These are phyloP conservation scores for Emericellopsis terricola DNA, from an alignment of 495 filamentous ascomycete species.

Conservation along the genomic window DNA sequence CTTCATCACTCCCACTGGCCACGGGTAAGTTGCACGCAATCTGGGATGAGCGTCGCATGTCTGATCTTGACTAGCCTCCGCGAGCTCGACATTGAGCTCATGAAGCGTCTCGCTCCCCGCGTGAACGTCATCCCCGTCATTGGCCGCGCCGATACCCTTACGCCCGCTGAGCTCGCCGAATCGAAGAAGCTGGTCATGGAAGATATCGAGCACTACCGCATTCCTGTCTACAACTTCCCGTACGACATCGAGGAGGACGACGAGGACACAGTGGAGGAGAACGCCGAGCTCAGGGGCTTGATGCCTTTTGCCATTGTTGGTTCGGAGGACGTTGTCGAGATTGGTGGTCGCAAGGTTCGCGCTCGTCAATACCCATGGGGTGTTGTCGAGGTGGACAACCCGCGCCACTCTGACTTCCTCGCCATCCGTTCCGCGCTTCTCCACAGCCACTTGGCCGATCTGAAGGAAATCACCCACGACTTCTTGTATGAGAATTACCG, in stretches of 20 bases:
- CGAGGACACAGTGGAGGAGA: constrained; percentile 98
- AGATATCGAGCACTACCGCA: constrained; percentile 98
- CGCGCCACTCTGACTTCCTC: constrained; percentile 94
- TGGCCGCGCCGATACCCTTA: constrained; percentile 93
- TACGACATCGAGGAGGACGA: constrained; percentile 99
- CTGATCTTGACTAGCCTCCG: constrained; percentile 83
- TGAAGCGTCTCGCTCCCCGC: constrained; percentile 95
- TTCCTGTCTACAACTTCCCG: constrained; percentile 99
- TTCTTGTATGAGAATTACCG: constrained; percentile 99
- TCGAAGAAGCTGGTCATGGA: constrained; percentile 99
- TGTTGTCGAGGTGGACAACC: constrained; percentile 97
- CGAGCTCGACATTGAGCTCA: constrained; percentile 96
- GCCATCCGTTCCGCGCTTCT: constrained; percentile 91
- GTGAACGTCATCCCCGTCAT: constrained; percentile 99
- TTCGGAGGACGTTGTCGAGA: constrained; percentile 86
- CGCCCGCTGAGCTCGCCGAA: constrained; percentile 88
- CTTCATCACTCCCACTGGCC: constrained; percentile 97
- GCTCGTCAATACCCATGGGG: constrained; percentile 98
- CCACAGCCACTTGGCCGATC: constrained; percentile 90
- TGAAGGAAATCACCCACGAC: constrained; percentile 99
- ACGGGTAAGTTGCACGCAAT: constrained; percentile 70
- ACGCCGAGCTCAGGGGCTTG: constrained; percentile 84
- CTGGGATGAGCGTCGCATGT: too few relatives aligned
- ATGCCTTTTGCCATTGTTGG: constrained; percentile 99
- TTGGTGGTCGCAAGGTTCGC: constrained; percentile 76